Base-by-base conservation (phyloP, 2,329 filamentous ascomycete genomes). In the Colletotrichum cuscutae region DNA sequence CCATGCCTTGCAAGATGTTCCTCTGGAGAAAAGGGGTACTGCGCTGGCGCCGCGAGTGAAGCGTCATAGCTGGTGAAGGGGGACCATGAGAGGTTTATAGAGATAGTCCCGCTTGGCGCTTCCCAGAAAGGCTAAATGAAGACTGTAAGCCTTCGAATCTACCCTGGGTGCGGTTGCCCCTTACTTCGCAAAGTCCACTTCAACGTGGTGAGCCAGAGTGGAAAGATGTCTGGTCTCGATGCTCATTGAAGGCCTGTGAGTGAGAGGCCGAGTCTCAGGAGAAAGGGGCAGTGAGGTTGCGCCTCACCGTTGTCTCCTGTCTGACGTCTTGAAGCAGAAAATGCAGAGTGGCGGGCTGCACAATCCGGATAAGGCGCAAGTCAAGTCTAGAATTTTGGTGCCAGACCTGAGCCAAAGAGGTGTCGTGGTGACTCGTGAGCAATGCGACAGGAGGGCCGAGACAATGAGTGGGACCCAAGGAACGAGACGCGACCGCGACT, bases 11-110 rank as follows among this genome's bases (percentile, higher is more conserved):
- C 76, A 81, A 81, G 73, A 84, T 82, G 78, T 87, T 88, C 78
- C 88, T 85, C 76, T 88, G 86, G 72, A 89, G 85, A 79, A 87
- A 90, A 73, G 88, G 87, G 69, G 86, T 82, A 76, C 82, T 84
- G 81, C 86, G 85, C 80, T 84, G 83, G 77, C 82, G 85, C 75
- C 83, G 82, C 78, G 80, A 83, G 78, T 83, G 82, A 77, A 82
- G 81, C 78, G 86, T 85, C 88, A 89, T 89, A 81, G 80, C 82
- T 80, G 79, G 75, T 81, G 79, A 81, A 78, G 79, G 76, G 76
- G 79, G 78, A 79, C 66, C 66, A 70, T 71, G 58, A 57, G 71
- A 69, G 53, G 60, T 73, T 57, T 53, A 65, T 42, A 65, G 56
- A 65, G 61, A 30, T 22, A 71, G 49, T 60, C 59, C 67, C 71